Evolutionary conservation across 73 alveolate genomes (phyloP).

Genomic region (Stentor coeruleus): DNA sequence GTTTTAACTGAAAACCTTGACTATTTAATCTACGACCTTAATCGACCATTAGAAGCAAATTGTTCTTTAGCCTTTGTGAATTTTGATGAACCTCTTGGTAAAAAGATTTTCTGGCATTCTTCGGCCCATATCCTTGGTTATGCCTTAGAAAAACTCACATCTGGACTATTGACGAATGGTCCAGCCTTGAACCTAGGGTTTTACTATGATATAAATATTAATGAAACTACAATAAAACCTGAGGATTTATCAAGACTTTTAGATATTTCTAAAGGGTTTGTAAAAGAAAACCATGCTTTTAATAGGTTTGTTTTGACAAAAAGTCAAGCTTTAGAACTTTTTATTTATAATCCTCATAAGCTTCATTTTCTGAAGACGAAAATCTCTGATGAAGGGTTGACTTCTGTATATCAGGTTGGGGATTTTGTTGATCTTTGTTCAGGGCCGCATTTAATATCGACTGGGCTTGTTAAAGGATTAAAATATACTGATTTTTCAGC

Average conservation of each 20-base stretch:
- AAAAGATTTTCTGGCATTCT: conserved; percentile 97
- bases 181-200: conserved; percentile 98
- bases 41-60: conserved; percentile 98
- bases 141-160: conserved; percentile 88
- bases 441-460: conserved; percentile 99
- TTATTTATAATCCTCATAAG: conserved; percentile 97
- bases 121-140: conserved; percentile 97
- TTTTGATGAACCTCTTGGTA: conserved; percentile 85
- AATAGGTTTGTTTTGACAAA: conserved; percentile 92
- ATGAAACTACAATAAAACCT: conserved; percentile 76
- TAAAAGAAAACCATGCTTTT: conserved; percentile 87
- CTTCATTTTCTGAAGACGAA: conserved; percentile 88
- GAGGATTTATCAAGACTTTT: conserved; percentile 84
- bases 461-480: conserved; percentile 96
- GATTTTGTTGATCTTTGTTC: conserved; percentile 97
- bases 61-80: conserved; percentile 90
- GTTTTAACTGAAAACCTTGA: neutral
- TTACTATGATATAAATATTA: conserved; percentile 97
- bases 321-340: conserved; percentile 85
- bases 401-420: conserved; percentile 98
- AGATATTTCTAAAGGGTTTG: conserved; percentile 71
- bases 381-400: conserved; percentile 91
- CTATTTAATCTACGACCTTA: conserved; percentile 71
- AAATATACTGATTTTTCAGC: conserved; percentile 94
- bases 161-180: conserved; percentile 96